Conservation (phyloP, 345 rosid genomes). For the Eucalyptus regnans region DNA sequence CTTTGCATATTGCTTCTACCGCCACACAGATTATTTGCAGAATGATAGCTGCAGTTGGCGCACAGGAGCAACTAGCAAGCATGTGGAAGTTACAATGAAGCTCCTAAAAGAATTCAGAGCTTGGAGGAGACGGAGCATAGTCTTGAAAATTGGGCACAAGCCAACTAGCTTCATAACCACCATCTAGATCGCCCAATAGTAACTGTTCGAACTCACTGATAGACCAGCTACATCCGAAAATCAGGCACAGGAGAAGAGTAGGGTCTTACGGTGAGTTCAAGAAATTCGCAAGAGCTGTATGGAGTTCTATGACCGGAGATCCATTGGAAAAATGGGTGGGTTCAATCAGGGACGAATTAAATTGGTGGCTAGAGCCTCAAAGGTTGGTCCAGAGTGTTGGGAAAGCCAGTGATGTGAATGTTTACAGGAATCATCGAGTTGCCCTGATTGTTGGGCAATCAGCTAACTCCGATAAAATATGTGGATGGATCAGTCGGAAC, state of each 20-base stretch:
- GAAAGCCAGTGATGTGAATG: conserved; percentile 5
- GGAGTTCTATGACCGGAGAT: background rate
- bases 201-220: background rate
- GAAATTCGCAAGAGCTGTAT: background rate
- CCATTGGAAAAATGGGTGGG: background rate
- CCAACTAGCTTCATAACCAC: background rate
- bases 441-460: conserved; percentile 14
- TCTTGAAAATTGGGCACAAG: background rate
- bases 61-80: background rate
- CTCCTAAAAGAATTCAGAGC: background rate
- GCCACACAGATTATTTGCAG: conserved; percentile 8
- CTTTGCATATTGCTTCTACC: conserved; percentile 9
- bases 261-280: background rate
- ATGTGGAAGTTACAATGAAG: background rate
- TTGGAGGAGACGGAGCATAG: background rate
- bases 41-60: conserved; percentile 15
- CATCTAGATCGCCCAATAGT: background rate
- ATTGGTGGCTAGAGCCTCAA: conserved; percentile 21
- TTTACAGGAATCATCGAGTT: background rate
- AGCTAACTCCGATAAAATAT: conserved; percentile 6
- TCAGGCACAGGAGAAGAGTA: background rate
- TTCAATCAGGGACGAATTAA: conserved; percentile 11
- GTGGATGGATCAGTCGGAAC: conserved; percentile 13
- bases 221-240: background rate
- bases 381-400: conserved; percentile 9